Percentiles rank a stretch among this genome's conserved stretches.
phyloP scores from a whole-genome alignment of 2,329 filamentous ascomycete species.

The Penicillium sclerotigenum region DNA sequence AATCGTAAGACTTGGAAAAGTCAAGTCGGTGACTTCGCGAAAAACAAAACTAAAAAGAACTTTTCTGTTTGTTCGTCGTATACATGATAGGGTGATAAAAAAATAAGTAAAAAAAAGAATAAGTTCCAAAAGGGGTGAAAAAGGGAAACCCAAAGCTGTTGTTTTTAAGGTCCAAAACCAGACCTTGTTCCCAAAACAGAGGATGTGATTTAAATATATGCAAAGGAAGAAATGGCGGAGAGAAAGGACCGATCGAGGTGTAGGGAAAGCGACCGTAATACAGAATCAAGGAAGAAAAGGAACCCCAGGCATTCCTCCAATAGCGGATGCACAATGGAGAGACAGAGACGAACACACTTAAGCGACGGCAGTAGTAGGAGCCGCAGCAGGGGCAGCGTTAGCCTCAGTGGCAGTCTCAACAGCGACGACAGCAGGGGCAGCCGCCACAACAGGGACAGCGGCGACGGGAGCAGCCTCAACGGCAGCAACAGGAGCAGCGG shows the following conservation, averaged over 20 bases:
- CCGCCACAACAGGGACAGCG: slow-evolving; percentile 26
- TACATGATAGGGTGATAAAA: slow-evolving; percentile 34
- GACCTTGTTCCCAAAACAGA: slow-evolving; percentile 18
- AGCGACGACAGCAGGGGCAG: slow-evolving; percentile 36
- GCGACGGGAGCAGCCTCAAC: slow-evolving; percentile 23
- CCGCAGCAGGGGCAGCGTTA: slow-evolving; percentile 27
- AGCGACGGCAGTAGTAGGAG: slow-evolving; percentile 45
- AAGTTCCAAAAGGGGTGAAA: slow-evolving; percentile 22
- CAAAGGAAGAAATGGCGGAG: slow-evolving; percentile 33
- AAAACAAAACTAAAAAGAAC: slow-evolving; percentile 17
- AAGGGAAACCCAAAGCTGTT: slow-evolving; percentile 18
- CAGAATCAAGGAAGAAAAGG: slow-evolving; percentile 22
- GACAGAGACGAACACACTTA: slow-evolving; percentile 28
- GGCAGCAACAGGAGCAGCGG: slow-evolving; percentile 35
- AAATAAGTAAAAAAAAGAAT: slow-evolving; percentile 31
- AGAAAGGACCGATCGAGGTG: slow-evolving; percentile 23
- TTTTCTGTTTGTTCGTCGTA: slow-evolving; percentile 42
- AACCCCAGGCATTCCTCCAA: neutral
- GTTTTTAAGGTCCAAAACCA: neutral
- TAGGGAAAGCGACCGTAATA: slow-evolving; percentile 32
- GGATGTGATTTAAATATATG: slow-evolving; percentile 37
- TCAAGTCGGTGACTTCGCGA: slow-evolving; percentile 39
- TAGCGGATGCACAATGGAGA: slow-evolving; percentile 13
- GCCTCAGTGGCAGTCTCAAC: slow-evolving; percentile 37
- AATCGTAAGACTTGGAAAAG: slow-evolving; percentile 41